phyloP scores from a whole-genome alignment of 2,329 filamentous ascomycete genomes.

The Penicillium sp. region DNA sequence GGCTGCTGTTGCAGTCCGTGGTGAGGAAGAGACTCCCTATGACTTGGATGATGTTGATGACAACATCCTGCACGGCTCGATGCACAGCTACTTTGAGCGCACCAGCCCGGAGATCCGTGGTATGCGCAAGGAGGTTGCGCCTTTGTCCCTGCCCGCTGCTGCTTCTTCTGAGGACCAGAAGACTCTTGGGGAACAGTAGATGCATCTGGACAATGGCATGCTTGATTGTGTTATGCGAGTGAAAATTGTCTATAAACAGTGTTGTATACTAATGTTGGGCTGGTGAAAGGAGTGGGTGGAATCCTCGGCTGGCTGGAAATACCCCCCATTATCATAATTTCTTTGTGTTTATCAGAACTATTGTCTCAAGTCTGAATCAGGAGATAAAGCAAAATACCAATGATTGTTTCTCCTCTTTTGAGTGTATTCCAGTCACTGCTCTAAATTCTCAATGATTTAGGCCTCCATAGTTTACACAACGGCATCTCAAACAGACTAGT shows the following conservation, averaged over 20 bases:
- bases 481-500: no score
- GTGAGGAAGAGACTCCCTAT: slow-evolving; percentile 45
- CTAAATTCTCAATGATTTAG: not conserved
- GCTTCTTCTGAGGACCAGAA: slow-evolving; percentile 19
- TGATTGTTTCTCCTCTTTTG: not conserved
- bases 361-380: not conserved
- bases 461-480: not conserved
- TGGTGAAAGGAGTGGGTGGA: not conserved
- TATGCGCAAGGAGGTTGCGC: slow-evolving; percentile 33
- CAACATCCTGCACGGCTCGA: slow-evolving; percentile 51
- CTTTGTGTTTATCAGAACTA: slow-evolving; percentile 1
- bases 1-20: slow-evolving; percentile 50
- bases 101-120: slow-evolving; percentile 48
- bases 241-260: not conserved
- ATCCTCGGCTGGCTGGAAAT: not conserved
- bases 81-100: slow-evolving; percentile 57
- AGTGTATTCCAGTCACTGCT: not conserved
- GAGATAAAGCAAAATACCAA: not conserved
- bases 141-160: slow-evolving; percentile 19
- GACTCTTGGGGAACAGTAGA: slow-evolving; percentile 13
- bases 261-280: slow-evolving; percentile 7
- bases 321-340: slow-evolving; percentile 3
- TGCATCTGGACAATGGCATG: not conserved
- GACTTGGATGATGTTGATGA: slow-evolving; percentile 47
- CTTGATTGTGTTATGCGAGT: not conserved